Evolutionary conservation across 2,329 filamentous ascomycete species (phyloP), one percentile per base, ranked within the genome.

Genomic region (Thielaviopsis populi): DNA sequence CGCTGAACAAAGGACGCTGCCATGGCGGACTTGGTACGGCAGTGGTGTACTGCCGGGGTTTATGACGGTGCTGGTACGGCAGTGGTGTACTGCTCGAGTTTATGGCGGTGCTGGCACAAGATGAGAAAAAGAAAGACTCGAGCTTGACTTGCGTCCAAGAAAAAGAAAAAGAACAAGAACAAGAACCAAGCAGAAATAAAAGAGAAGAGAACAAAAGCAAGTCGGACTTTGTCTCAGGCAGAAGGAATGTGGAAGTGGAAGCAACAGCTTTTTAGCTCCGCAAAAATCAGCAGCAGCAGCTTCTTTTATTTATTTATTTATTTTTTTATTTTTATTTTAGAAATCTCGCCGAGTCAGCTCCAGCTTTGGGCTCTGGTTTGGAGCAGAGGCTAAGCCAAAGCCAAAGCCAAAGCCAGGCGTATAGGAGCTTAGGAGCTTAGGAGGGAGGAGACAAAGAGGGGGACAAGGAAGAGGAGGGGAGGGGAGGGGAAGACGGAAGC

Each of bases 1-100:
- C 75, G 76, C 74, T 77, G 78, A 71, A 78, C 73, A 67, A 77
- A 71, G 67, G 76, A 73, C 67, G 75, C 76, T 69, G 78, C 73
- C 81, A 83, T 83, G 3, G 6, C 50, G 24, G 19, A n/a, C n/a
- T 43, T 30, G 17, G 19, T 61, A 2, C 10, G n/a, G 13, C 2
- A 3, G 50, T 30, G 22, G 50, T 33, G 22, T 30, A 10, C 22
- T 27, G 19, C 24, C 13, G 46, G 13, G 46, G 22, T n/a, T 8
- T 15, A 54, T 4, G 24, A 4, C 15, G 5, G 50, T 54, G 50
- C 6, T 30, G 13, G 15, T 30, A 54, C 11, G n/a, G n/a, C n/a
- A n/a, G 7, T 24, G 24, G 22, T 33, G 15, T 27, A 7, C 6
- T 54, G 13, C 13, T 24, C 11, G 1, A 3, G 22, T 15, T 27